These are phyloP conservation scores for Aegilops sharonensis DNA, from an alignment of 176 grass and related monocot species.

Conservation along the genomic window DNA sequence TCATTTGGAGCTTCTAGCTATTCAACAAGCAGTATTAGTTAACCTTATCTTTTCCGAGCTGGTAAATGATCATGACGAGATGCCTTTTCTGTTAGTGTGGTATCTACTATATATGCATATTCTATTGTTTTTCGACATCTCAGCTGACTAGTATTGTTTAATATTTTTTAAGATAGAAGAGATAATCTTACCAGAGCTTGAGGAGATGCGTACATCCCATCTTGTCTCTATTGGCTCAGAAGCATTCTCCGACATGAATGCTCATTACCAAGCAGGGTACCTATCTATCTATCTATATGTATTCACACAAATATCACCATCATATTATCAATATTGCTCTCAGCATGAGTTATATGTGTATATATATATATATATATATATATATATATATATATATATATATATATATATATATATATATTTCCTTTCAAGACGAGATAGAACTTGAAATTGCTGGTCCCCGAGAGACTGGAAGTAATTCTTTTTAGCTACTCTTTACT, in stretches of 20 bases:
- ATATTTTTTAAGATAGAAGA: constrained; percentile 73
- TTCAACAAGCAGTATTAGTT: neutral
- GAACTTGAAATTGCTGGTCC: neutral
- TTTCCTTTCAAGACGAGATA: constrained; percentile 13
- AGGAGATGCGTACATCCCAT: constrained; percentile 95
- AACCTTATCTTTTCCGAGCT: neutral
- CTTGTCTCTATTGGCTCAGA: constrained; percentile 93
- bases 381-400: too few species aligned
- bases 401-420: too few species aligned
- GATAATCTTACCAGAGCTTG: constrained; percentile 94
- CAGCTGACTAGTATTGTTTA: constrained; percentile 33
- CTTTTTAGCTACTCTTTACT: neutral
- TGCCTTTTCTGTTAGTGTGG: neutral
- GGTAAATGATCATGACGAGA: constrained; percentile 6
- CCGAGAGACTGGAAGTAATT: neutral
- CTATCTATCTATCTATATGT: neutral
- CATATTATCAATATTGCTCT: constrained; percentile 27
- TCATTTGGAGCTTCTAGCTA: constrained; percentile 15
- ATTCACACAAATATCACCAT: neutral
- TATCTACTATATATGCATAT: constrained; percentile 4
- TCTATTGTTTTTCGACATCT: constrained; percentile 15
- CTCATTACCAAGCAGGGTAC: constrained; percentile 78
- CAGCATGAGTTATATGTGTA: neutral
- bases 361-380: too few species aligned
- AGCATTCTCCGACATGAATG: constrained; percentile 64